Conservation (phyloP, 352 stramenopile genomes). For the Phytopythium boreale region DNA sequence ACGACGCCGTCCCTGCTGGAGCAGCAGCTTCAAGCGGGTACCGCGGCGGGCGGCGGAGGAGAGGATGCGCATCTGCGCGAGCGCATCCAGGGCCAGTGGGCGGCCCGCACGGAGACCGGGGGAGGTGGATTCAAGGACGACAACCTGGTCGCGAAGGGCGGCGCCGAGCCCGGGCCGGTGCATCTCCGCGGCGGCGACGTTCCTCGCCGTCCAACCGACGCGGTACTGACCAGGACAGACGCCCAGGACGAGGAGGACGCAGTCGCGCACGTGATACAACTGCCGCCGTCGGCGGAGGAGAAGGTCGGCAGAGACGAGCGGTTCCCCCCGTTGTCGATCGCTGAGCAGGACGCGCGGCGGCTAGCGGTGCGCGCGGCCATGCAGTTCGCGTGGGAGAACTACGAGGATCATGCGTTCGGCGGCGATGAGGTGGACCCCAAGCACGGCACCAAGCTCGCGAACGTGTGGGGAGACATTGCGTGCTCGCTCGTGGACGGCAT, state of each 20-base stretch:
- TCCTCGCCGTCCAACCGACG: background rate
- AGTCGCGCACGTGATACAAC: slow-evolving; percentile 4
- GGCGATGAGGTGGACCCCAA: slow-evolving; percentile 93
- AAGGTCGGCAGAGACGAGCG: background rate
- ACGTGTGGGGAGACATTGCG: slow-evolving; percentile 90
- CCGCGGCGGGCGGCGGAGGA: background rate
- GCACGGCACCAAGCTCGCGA: slow-evolving; percentile 49
- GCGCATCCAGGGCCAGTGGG: no score
- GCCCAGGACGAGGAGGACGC: background rate
- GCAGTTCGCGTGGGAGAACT: slow-evolving; percentile 83
- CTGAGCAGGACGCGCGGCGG: slow-evolving; percentile 40
- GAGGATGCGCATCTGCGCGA: no score
- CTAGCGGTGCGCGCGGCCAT: slow-evolving; percentile 57
- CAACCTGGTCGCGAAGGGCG: background rate
- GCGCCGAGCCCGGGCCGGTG: slow-evolving; percentile 5
- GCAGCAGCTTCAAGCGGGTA: background rate
- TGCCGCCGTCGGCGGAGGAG: background rate
- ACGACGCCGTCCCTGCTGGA: background rate
- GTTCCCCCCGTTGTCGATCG: background rate
- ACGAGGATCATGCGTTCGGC: slow-evolving; percentile 94
- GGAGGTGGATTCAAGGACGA: background rate
- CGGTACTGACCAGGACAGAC: background rate
- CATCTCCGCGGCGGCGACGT: slow-evolving; percentile 5
- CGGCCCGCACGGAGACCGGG: background rate
- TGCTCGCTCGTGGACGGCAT: slow-evolving; percentile 93